phyloP scores from a whole-genome alignment of 1,139 yeast species.

The Pneumocystis jirovecii region DNA sequence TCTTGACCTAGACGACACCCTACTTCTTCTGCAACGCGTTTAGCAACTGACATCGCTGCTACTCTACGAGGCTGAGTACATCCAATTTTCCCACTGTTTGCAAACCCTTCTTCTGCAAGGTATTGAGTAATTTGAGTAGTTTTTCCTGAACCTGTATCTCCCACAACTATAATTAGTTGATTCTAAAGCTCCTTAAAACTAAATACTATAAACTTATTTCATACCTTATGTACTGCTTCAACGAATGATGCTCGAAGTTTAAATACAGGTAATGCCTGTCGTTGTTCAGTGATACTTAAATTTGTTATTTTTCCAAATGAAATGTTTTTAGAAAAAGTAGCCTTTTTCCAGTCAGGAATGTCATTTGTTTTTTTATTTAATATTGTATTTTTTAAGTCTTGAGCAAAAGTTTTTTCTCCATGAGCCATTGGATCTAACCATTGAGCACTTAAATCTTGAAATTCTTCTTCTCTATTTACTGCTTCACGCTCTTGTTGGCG shows the following conservation, averaged over 20 bases:
- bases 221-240: conserved; percentile 33
- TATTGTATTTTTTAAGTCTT: conserved; percentile 18
- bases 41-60: conserved; percentile 87
- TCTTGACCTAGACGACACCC: conserved; percentile 53
- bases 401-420: conserved; percentile 14
- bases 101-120: conserved; percentile 61
- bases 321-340: conserved; percentile 27
- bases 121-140: conserved; percentile 87
- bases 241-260: conserved; percentile 45
- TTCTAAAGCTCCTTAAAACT: conserved; percentile 26
- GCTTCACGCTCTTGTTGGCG: conserved; percentile 31
- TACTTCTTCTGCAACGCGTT: conserved; percentile 76
- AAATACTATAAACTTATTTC: not conserved
- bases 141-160: conserved; percentile 96
- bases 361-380: conserved; percentile 7
- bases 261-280: conserved; percentile 61
- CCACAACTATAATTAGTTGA: conserved; percentile 72
- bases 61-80: conserved; percentile 95
- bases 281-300: conserved; percentile 46
- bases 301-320: conserved; percentile 43
- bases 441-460: conserved; percentile 15
- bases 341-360: conserved; percentile 36
- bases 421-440: conserved; percentile 17
- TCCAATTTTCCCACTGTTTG: conserved; percentile 48
- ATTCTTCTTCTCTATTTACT: conserved; percentile 15